These are phyloP conservation scores for Medicago ruthenica DNA, from an alignment of 306 rosid species.

Conservation along the genomic window DNA sequence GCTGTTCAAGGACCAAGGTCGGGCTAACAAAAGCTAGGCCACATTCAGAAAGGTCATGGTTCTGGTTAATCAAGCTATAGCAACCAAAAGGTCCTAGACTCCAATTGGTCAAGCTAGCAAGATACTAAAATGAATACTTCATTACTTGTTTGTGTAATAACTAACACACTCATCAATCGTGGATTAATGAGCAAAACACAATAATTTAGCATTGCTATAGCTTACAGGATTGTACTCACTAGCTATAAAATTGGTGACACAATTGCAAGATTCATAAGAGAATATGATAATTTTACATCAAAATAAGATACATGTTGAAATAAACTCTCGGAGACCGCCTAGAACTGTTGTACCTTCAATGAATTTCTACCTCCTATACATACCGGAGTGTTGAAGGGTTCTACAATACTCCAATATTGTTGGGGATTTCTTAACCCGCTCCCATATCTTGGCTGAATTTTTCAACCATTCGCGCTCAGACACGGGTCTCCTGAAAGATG, in stretches of 20 bases:
- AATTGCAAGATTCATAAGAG: not conserved
- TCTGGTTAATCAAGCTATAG: not conserved
- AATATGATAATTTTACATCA: constrained; percentile 12
- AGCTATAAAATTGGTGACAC: constrained; percentile 2
- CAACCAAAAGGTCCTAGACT: not conserved
- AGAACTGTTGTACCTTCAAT: not conserved
- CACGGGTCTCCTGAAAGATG: constrained; percentile 64
- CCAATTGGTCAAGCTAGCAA: not conserved
- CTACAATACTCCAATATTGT: constrained; percentile 69
- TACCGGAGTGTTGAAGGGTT: constrained; percentile 71
- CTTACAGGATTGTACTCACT: not conserved
- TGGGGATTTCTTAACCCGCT: constrained; percentile 73
- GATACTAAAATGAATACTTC: not conserved
- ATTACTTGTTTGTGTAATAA: not conserved
- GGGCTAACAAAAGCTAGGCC: not conserved
- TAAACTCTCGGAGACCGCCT: constrained; percentile 3
- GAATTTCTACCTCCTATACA: constrained; percentile 66
- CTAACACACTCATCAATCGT: not conserved
- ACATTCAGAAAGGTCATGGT: not conserved
- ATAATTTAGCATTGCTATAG: not conserved
- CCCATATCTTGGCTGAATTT: constrained; percentile 89
- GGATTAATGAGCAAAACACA: not conserved
- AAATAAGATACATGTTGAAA: constrained; percentile 2
- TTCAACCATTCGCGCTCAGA: constrained; percentile 95
- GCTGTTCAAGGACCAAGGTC: not conserved